Conservation (phyloP, 2,329 filamentous ascomycete genomes). For the Trichophaea hybrida region DNA sequence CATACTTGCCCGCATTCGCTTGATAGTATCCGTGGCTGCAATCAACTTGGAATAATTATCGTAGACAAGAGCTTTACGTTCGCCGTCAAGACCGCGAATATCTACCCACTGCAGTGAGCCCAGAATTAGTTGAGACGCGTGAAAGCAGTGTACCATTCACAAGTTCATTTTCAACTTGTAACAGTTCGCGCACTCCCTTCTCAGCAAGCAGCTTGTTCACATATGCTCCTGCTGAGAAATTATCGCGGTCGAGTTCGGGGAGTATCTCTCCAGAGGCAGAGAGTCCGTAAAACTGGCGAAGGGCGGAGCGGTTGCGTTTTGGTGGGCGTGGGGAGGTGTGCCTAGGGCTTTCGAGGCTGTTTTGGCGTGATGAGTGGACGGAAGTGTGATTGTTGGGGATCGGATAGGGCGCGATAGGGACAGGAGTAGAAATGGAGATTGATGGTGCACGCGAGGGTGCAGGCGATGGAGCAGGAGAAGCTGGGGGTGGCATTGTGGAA, state of each 20-base stretch:
- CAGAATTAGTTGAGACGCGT: neutral
- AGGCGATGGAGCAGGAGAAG: slow-evolving; percentile 55
- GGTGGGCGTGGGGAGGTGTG: slow-evolving; percentile 32
- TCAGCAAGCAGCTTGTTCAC: slow-evolving; percentile 47
- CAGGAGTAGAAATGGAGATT: slow-evolving; percentile 44
- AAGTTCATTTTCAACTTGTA: slow-evolving; percentile 56
- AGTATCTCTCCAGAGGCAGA: slow-evolving; percentile 33
- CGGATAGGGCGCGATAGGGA: slow-evolving; percentile 33
- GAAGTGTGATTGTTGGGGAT: slow-evolving; percentile 24
- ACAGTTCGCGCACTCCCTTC: slow-evolving; percentile 51
- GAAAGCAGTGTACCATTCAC: slow-evolving; percentile 38
- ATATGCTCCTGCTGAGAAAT: slow-evolving; percentile 59
- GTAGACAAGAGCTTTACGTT: slow-evolving; percentile 93
- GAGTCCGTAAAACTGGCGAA: slow-evolving; percentile 91
- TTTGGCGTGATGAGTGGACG: slow-evolving; percentile 8
- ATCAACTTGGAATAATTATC: slow-evolving; percentile 98
- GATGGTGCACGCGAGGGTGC: slow-evolving; percentile 40
- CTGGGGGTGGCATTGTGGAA: slow-evolving; percentile 47
- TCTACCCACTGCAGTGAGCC: slow-evolving; percentile 40
- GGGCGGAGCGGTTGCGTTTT: slow-evolving; percentile 62
- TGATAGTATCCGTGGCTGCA: slow-evolving; percentile 88
- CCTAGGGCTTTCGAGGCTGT: slow-evolving; percentile 23
- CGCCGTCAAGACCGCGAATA: slow-evolving; percentile 78
- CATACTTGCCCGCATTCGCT: slow-evolving; percentile 73
- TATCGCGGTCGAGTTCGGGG: slow-evolving; percentile 37